Evolutionary conservation across 306 rosid species (phyloP).

Genomic region (Arachis hypogaea): DNA sequence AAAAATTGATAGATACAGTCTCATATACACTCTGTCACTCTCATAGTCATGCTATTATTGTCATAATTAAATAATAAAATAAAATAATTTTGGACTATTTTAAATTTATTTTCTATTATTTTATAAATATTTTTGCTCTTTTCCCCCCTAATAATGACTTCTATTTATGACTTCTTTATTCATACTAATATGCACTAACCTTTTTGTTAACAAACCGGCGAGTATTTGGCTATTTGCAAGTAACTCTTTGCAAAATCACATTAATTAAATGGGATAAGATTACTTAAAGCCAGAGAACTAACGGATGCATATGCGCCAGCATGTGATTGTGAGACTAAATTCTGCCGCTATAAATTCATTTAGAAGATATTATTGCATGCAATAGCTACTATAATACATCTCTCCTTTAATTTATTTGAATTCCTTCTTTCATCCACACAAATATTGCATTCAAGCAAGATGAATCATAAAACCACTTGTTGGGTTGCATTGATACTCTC

Average conservation of each 20-base stretch:
- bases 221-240: background rate
- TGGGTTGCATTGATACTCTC: background rate
- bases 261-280: background rate
- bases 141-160: background rate
- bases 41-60: too few relatives aligned
- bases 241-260: background rate
- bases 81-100: too few relatives aligned
- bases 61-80: too few relatives aligned
- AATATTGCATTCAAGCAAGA: background rate
- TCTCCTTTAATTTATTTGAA: too few relatives aligned
- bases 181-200: background rate
- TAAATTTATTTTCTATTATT: too few relatives aligned
- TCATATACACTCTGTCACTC: too few relatives aligned
- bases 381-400: background rate
- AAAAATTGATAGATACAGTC: too few relatives aligned
- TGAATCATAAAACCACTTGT: background rate
- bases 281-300: background rate
- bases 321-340: background rate
- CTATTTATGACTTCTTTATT: background rate
- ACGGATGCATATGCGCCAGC: background rate
- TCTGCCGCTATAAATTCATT: background rate
- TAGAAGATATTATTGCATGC: background rate
- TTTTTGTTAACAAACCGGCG: background rate
- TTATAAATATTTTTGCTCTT: background rate
- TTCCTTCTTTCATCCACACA: background rate